Base-by-base conservation (phyloP, 2,329 filamentous ascomycete genomes). In the Ophiostoma australiae region DNA sequence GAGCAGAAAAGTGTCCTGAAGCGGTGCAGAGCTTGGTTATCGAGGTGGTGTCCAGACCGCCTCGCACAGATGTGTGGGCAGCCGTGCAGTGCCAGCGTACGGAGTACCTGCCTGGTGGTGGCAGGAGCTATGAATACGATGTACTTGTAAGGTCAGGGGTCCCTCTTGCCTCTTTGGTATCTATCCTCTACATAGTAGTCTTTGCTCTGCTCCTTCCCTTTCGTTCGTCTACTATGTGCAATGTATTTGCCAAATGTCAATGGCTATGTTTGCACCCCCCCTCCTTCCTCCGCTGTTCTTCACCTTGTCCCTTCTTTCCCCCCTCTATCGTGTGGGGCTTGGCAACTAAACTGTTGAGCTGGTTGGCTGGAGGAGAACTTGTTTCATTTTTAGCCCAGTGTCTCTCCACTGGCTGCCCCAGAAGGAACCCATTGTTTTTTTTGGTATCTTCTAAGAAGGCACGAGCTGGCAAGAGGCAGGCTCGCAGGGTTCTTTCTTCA, bases 371-470 rank as follows among this genome's bases (percentile, higher is more conserved):
- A 44, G 48, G 39, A 23, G 20, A 58, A 58, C 23, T 37, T 55
- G 70, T 65, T 69, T 63, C 68, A 15, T 55, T 67, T 44, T 67
- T 67, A 67, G 66, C 66, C 65, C 68, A 68, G 70, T 52, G 68
- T 35, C 33, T 37, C 33, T 41, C 48, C n/a, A 15, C 17, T 48
- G 55, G 27, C 39, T 66, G 35, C 55, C 70, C 61, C n/a, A 67
- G 20, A 52, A 35, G 39, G 67, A 31, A 44, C 39, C 41, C 70
- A 71, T 58, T 39, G 20, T 7, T 66, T 39, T 35, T 39, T 39
- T 39, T 39, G 8, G 44, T n/a, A 20, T 48, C 44, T 48, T 15
- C n/a, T 20, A 48, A 48, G 44, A 48, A 48, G 44, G 44, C 44
- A 20, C 44, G 5, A 41, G 11, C 39, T 41, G 39, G 10, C 39